Evolutionary conservation across 768 basidiomycete species (phyloP).

Genomic region (Austroboletus eburneus): DNA sequence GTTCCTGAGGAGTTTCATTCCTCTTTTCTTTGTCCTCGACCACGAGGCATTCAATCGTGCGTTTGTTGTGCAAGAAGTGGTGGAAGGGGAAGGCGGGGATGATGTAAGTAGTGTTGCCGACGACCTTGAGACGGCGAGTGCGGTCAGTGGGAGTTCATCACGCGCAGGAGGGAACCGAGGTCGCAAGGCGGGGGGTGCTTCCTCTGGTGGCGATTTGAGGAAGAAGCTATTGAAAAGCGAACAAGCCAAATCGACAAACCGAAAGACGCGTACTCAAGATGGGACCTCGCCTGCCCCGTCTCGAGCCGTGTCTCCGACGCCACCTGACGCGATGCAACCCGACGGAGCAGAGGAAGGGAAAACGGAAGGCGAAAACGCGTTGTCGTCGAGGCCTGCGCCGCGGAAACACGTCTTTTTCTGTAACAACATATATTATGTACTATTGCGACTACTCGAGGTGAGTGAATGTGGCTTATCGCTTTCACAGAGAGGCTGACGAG

Average conservation of each 20-base stretch:
- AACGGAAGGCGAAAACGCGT: conserved; percentile 6
- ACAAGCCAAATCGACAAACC: conserved; percentile 65
- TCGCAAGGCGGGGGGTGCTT: conserved; percentile 37
- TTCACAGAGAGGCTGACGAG: background rate
- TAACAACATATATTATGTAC: conserved; percentile 83
- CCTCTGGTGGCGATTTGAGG: conserved; percentile 58
- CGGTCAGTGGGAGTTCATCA: conserved; percentile 23
- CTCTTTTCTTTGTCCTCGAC: conserved; percentile 76
- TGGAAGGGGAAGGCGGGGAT: conserved; percentile 59
- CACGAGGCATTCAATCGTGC: conserved; percentile 64
- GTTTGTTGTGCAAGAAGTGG: conserved; percentile 61
- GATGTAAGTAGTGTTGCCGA: conserved; percentile 32
- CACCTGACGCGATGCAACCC: conserved; percentile 39
- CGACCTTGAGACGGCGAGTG: conserved; percentile 35
- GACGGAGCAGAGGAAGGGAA: conserved; percentile 30
- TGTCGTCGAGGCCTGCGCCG: conserved; percentile 32
- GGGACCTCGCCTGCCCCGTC: conserved; percentile 54
- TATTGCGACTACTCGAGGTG: conserved; percentile 86
- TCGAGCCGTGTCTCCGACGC: conserved; percentile 58
- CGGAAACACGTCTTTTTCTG: conserved; percentile 72
- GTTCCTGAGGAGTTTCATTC: conserved; percentile 71
- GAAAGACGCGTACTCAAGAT: conserved; percentile 56
- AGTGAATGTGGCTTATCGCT: conserved; percentile 23
- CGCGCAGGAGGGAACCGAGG: conserved; percentile 37
- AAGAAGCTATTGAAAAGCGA: conserved; percentile 82